Evolutionary conservation across 345 rosid species (phyloP).

Genomic region (Euphorbia lathyris): DNA sequence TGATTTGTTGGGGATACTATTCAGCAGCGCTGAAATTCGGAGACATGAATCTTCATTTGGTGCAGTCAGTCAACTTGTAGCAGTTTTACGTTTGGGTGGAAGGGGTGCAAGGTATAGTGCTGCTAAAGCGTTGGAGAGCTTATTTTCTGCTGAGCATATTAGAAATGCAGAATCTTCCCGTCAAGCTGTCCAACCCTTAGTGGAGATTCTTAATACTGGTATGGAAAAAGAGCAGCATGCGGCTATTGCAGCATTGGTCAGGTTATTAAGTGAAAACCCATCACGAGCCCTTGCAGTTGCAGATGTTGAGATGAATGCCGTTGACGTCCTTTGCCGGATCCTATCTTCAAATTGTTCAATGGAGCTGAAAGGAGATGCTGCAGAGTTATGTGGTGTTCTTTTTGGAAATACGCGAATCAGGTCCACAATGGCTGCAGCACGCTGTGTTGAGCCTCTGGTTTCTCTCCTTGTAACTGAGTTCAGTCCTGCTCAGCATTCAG

Average conservation of each 20-base stretch:
- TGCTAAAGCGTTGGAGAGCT: constrained; percentile 93
- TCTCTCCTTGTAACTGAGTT: constrained; percentile 87
- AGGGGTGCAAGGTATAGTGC: constrained; percentile 96
- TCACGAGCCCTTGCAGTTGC: constrained; percentile 94
- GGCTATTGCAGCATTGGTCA: constrained; percentile 93
- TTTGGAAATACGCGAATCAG: constrained; percentile 90
- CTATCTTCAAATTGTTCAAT: constrained; percentile 85
- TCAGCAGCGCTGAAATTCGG: constrained; percentile 88
- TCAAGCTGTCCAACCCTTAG: constrained; percentile 97
- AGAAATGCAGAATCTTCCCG: constrained; percentile 92
- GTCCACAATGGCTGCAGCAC: constrained; percentile 95
- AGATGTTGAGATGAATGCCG: constrained; percentile 98
- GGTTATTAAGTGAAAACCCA: constrained; percentile 92
- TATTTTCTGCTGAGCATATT: constrained; percentile 94
- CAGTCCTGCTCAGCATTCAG: constrained; percentile 94
- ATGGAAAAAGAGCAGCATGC: constrained; percentile 97
- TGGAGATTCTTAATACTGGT: constrained; percentile 95
- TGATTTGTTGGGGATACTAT: constrained; percentile 80
- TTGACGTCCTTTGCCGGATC: constrained; percentile 96
- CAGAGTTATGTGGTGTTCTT: constrained; percentile 93
- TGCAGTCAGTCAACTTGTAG: constrained; percentile 92
- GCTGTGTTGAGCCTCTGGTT: constrained; percentile 97
- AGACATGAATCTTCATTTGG: constrained; percentile 96
- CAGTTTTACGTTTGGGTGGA: constrained; percentile 95
- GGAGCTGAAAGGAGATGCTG: constrained; percentile 99